phyloP scores from a whole-genome alignment of 1,139 yeast genomes.

The Meyerozyma guilliermondii region DNA sequence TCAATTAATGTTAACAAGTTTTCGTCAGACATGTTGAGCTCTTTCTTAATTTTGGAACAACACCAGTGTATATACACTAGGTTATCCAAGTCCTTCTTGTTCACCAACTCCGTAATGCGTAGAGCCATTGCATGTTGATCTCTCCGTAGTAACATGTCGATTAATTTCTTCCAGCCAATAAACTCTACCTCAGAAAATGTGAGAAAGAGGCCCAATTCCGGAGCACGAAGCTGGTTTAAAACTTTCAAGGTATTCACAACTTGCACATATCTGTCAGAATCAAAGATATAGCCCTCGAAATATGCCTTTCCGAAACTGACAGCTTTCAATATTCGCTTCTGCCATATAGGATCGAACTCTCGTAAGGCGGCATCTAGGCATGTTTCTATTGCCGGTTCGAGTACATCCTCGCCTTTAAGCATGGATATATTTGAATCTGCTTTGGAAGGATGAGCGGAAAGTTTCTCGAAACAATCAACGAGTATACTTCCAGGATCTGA shows the following conservation, averaged over 20 bases:
- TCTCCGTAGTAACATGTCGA: conserved; percentile 56
- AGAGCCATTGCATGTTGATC: conserved; percentile 61
- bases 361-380: conserved; percentile 74
- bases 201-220: conserved; percentile 63
- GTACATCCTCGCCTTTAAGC: conserved; percentile 47
- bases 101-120: conserved; percentile 51
- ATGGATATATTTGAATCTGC: conserved; percentile 71
- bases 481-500: conserved; percentile 78
- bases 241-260: conserved; percentile 60
- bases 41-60: conserved; percentile 56
- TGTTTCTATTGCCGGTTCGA: conserved; percentile 60
- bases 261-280: conserved; percentile 57
- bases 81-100: conserved; percentile 43
- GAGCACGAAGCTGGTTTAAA: conserved; percentile 60
- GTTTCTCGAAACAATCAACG: conserved; percentile 74
- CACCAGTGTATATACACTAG: conserved; percentile 79
- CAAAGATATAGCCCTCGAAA: conserved; percentile 38
- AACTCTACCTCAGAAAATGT: conserved; percentile 51
- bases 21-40: conserved; percentile 51
- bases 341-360: conserved; percentile 76
- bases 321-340: conserved; percentile 71
- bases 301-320: conserved; percentile 85
- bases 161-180: conserved; percentile 50
- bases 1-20: conserved; percentile 50
- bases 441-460: conserved; percentile 67